Evolutionary conservation across 495 filamentous ascomycete genomes (phyloP).

Genomic region (Talaromyces borbonicus): DNA sequence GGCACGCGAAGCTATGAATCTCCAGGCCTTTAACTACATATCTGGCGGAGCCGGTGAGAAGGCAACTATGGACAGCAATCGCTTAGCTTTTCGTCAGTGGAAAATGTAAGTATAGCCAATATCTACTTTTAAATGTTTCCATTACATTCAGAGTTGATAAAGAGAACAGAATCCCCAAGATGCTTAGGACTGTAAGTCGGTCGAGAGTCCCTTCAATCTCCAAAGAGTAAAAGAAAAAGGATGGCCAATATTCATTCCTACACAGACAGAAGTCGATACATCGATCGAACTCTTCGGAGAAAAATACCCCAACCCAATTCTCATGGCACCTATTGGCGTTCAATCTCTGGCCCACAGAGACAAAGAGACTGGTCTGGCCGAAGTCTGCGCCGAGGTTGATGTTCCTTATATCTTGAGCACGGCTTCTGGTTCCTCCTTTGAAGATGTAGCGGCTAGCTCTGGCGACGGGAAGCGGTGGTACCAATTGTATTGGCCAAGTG

Average conservation of each 20-base stretch:
- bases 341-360: constrained; percentile 47
- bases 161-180: constrained; percentile 32
- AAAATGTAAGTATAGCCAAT: constrained; percentile 33
- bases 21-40: constrained; percentile 49
- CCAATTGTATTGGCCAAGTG: constrained; percentile 61
- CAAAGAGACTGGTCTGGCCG: constrained; percentile 43
- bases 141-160: not conserved
- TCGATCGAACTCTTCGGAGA: constrained; percentile 48
- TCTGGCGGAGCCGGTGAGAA: constrained; percentile 56
- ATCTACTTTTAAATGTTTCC: not conserved
- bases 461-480: constrained; percentile 45
- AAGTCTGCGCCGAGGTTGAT: constrained; percentile 41
- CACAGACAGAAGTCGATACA: constrained; percentile 34
- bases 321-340: constrained; percentile 52
- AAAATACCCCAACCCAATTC: constrained; percentile 37
- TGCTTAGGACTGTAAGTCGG: constrained; percentile 26
- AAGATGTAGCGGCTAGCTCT: constrained; percentile 37
- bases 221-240: not conserved
- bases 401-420: constrained; percentile 47
- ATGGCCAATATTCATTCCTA: constrained; percentile 16
- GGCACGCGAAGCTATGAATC: constrained; percentile 37
- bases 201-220: not conserved
- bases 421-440: constrained; percentile 40
- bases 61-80: constrained; percentile 56
- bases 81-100: constrained; percentile 56